These are phyloP conservation scores for Ceratobasidium sp. DNA, from an alignment of 1,284 basidiomycete species.

Conservation along the genomic window DNA sequence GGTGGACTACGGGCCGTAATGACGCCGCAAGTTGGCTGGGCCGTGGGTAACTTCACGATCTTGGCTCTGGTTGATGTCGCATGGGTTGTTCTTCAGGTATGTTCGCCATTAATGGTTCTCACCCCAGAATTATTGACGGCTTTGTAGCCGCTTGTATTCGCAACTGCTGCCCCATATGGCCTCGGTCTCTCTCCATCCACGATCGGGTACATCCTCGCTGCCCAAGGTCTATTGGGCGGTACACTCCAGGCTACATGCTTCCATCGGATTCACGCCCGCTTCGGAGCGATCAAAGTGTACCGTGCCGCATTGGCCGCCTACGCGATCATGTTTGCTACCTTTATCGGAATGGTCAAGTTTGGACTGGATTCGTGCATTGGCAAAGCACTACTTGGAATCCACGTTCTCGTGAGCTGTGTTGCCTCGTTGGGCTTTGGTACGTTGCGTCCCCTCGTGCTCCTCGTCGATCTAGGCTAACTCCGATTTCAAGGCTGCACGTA, in stretches of 20 bases:
- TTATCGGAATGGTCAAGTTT: neutral
- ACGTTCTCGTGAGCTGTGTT: neutral
- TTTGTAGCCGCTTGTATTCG: conserved; percentile 32
- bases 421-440: conserved; percentile 31
- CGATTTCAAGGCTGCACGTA: conserved; percentile 47
- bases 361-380: conserved; percentile 18
- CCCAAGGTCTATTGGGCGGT: conserved; percentile 10
- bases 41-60: conserved; percentile 34
- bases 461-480: neutral
- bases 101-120: neutral
- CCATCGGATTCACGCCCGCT: neutral
- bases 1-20: conserved; percentile 13
- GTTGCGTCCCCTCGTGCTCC: neutral
- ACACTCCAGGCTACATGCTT: conserved; percentile 14
- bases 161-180: conserved; percentile 1
- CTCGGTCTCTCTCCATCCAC: conserved; percentile 31
- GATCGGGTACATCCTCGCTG: conserved; percentile 32
- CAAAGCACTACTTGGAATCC: neutral
- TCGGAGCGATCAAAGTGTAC: conserved; percentile 8
- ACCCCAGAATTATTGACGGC: neutral
- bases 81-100: conserved; percentile 26
- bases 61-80: conserved; percentile 39
- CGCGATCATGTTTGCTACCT: neutral
- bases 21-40: conserved; percentile 29
- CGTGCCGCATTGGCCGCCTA: neutral